These are phyloP conservation scores for Coelastrella sp. DNA, from an alignment of 139 green algal species.

Conservation along the genomic window DNA sequence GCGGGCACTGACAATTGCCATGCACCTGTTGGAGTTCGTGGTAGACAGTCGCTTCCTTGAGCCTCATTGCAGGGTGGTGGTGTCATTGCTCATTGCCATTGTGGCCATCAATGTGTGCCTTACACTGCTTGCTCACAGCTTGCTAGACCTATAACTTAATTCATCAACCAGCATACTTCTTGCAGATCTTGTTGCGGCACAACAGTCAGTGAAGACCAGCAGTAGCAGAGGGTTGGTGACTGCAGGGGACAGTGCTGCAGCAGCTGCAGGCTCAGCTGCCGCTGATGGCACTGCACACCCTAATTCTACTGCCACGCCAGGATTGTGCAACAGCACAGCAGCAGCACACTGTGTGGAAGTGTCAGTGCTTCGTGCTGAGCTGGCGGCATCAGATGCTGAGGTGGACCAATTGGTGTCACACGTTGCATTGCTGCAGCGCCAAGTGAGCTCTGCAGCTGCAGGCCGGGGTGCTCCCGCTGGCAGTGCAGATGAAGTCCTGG, in stretches of 20 bases:
- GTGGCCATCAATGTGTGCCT: too few species aligned
- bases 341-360: constrained; percentile 2
- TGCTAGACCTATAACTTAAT: too few species aligned
- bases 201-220: neutral
- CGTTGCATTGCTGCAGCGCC: constrained; percentile 63
- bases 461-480: neutral
- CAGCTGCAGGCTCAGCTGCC: constrained; percentile 14
- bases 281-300: neutral
- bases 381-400: constrained; percentile 64
- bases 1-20: too few species aligned
- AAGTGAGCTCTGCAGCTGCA: constrained; percentile 19
- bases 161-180: too few species aligned
- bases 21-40: too few species aligned
- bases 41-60: too few species aligned
- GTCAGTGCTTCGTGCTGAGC: constrained; percentile 44
- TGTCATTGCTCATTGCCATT: too few species aligned
- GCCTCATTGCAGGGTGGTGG: too few species aligned
- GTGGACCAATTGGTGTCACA: constrained; percentile 59
- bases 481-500: neutral
- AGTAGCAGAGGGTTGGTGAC: neutral
- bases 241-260: neutral
- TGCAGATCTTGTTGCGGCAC: neutral
- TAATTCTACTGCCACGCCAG: neutral
- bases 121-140: too few species aligned
- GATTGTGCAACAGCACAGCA: neutral